Evolutionary conservation across 2,329 filamentous ascomycete genomes (phyloP), one percentile per base, ranked within the genome.

Genomic region (Fusarium neocosmosporiellum): DNA sequence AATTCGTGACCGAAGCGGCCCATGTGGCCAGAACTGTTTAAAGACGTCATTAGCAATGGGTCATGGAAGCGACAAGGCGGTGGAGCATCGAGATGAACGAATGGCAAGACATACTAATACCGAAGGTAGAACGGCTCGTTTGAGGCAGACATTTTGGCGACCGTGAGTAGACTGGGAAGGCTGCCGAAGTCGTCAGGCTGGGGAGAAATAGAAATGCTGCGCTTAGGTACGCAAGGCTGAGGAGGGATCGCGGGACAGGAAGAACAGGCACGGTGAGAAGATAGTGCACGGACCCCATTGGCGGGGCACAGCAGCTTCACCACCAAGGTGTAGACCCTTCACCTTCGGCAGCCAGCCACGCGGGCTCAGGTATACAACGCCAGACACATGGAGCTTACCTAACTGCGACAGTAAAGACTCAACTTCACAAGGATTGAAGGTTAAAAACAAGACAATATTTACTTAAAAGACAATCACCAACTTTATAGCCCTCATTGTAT

Each of bases 1-100:
- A 99, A 99, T 84, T 99, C 96, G 85, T 99, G 96, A 73, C 96
- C 96, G 83, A 98, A 98, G 74, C 96, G 93, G 80, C 96, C 96
- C 83, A 95, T 96, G 84, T 99, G 96, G 79, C 96, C 96, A 76
- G 96, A 98, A 88, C 96, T 98, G 81, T 78, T 67, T 20, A 31
- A 16, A 43, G 34, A 62, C 58, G 55, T 67, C 59, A 58, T 66
- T 70, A 71, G 66, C 33, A 75, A 55, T 48, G 50, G 31, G 57
- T 53, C 41, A 22, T 3, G 31, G 4, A 18, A 41, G 41, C 33
- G 41, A 20, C n/a, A n/a, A 13, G 31, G 18, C 16, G 14, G 33
- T 27, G 31, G 37, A 33, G 37, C 14, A 29, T 16, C 18, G 18
- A 22, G 27, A 27, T 9, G 37, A 20, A 24, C 31, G 27, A 18